phyloP scores from a whole-genome alignment of 139 green algal genomes.

The Chlamydomonas incerta region DNA sequence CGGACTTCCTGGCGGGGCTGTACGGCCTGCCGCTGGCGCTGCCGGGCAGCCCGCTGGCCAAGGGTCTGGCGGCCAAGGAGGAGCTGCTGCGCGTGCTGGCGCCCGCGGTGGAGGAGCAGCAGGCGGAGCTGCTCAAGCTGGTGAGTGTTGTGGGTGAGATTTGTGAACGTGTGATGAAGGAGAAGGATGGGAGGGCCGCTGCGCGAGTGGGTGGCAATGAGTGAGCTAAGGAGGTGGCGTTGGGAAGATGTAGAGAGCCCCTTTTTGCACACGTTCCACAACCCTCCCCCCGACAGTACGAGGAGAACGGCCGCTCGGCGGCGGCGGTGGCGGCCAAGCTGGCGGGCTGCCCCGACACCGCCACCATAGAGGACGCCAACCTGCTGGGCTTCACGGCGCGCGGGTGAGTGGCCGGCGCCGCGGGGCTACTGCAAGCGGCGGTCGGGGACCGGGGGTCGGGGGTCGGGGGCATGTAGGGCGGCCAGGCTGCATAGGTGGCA shows the following conservation, averaged over 20 bases:
- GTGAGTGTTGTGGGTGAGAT: background rate
- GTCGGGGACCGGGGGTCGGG: no score
- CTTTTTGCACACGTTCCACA: no score
- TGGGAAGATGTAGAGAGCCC: no score
- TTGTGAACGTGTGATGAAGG: no score
- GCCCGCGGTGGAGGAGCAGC: background rate
- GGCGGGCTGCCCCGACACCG: background rate
- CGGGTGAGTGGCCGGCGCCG: no score
- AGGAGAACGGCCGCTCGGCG: background rate
- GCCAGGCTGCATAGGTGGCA: no score
- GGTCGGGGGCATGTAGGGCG: no score
- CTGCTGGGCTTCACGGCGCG: background rate
- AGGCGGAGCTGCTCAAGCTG: background rate
- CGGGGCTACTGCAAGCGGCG: no score
- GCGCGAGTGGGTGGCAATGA: no score
- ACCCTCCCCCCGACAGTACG: background rate
- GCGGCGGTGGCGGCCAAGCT: background rate
- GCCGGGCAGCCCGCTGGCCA: slow-evolving; percentile 26
- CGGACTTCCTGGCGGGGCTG: slow-evolving; percentile 13
- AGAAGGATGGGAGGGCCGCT: no score
- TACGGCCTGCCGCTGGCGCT: slow-evolving; percentile 35
- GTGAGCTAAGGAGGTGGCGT: no score
- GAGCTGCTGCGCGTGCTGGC: background rate
- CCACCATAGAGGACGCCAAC: slow-evolving; percentile 3
- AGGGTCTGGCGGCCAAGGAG: slow-evolving; percentile 24